A percentile compares a stretch with the other conserved stretches of the same genome.
phyloP scores from a whole-genome alignment of 2,329 filamentous ascomycete genomes.

The Hymenoscyphus repandus region DNA sequence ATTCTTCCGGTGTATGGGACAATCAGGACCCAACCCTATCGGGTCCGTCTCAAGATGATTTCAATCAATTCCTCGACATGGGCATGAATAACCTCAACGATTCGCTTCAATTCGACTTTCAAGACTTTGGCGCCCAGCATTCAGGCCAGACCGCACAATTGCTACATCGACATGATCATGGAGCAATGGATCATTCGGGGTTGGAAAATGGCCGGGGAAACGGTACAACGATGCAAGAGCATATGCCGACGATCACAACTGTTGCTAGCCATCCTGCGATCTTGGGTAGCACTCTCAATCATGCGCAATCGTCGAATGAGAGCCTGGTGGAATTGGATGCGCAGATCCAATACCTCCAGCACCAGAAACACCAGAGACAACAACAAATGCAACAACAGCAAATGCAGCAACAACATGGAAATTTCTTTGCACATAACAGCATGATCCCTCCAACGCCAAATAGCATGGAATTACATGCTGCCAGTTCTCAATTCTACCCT shows the following conservation, averaged over 20 bases:
- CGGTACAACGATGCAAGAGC: constrained; percentile 38
- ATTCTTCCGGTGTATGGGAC: constrained; percentile 41
- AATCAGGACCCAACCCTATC: constrained; percentile 51
- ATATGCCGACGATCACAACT: constrained; percentile 45
- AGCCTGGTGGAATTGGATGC: constrained; percentile 56
- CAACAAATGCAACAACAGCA: constrained; percentile 20
- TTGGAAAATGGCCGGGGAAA: constrained; percentile 33
- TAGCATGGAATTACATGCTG: constrained; percentile 68
- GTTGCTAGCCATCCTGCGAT: constrained; percentile 40
- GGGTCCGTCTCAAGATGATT: constrained; percentile 51
- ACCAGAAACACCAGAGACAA: constrained; percentile 58
- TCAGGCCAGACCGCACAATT: constrained; percentile 25
- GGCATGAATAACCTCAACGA: constrained; percentile 49
- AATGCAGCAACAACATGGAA: constrained; percentile 43
- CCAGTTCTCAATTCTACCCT: constrained; percentile 53
- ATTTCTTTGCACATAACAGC: constrained; percentile 50
- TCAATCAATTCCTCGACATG: constrained; percentile 60
- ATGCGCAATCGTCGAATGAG: constrained; percentile 44
- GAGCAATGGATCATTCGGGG: constrained; percentile 41
- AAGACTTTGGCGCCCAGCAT: constrained; percentile 41
- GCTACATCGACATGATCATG: constrained; percentile 28
- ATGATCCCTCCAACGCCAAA: constrained; percentile 76
- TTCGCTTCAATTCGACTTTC: constrained; percentile 55
- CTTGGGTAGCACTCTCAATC: constrained; percentile 32
- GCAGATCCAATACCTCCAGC: constrained; percentile 61